These are phyloP conservation scores for Naematelia aurantialba DNA, from an alignment of 768 basidiomycete species.

Conservation along the genomic window DNA sequence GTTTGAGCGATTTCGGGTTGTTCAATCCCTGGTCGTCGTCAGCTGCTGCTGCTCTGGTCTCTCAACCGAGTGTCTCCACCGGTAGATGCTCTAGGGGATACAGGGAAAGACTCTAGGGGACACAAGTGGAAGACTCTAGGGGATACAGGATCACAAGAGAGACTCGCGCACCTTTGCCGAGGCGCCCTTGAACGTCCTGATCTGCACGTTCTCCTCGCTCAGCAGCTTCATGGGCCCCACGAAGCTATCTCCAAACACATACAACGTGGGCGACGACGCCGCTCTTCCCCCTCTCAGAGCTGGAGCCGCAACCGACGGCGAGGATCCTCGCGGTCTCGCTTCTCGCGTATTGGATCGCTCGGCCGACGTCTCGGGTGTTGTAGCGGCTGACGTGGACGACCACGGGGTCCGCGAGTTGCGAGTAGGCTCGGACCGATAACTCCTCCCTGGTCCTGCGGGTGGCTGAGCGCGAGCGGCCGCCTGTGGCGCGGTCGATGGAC, in stretches of 20 bases:
- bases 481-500: constrained; percentile 5
- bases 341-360: neutral
- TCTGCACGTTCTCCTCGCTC: constrained; percentile 25
- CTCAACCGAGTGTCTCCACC: neutral
- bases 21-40: constrained; percentile 33
- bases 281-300: neutral
- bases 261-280: constrained; percentile 12
- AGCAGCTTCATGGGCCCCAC: constrained; percentile 41
- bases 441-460: neutral
- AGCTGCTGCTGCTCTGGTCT: neutral
- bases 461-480: neutral
- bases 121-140: neutral
- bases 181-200: constrained; percentile 40
- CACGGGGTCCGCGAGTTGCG: constrained; percentile 26
- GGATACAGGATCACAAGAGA: neutral
- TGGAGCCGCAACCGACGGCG: neutral
- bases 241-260: constrained; percentile 42
- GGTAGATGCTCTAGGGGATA: no score
- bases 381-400: constrained; percentile 13
- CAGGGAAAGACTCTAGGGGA: neutral
- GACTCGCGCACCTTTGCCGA: constrained; percentile 36
- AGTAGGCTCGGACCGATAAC: constrained; percentile 2
- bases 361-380: neutral
- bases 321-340: neutral
- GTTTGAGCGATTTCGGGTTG: constrained; percentile 41